Conservation (phyloP, 352 stramenopile genomes). For the Thalassiosira livingstoniorum region DNA sequence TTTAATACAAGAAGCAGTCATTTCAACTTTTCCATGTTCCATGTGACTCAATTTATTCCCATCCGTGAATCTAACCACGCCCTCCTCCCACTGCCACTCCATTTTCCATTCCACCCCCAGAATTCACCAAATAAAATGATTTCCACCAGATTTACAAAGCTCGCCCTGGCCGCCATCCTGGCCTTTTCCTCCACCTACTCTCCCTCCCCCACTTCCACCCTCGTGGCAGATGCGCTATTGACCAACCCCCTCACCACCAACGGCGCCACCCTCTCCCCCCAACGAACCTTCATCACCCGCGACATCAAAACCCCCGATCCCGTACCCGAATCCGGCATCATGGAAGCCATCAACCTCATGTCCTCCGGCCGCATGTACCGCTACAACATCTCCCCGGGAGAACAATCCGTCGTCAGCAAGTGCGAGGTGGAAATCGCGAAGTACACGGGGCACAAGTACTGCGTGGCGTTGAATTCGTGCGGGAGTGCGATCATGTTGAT, state of each 20-base stretch:
- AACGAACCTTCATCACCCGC: conserved; percentile 55
- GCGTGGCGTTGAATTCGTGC: conserved; percentile 85
- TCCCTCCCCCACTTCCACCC: conserved; percentile 24
- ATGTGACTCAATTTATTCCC: too few species aligned
- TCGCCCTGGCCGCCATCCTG: conserved; percentile 40
- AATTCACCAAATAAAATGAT: conserved; percentile 15
- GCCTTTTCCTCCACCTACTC: conserved; percentile 22
- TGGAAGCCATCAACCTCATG: conserved; percentile 75
- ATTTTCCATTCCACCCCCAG: neutral
- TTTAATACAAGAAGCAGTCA: too few species aligned
- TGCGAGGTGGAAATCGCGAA: conserved; percentile 81
- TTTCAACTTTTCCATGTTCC: too few species aligned
- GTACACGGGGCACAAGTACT: conserved; percentile 86
- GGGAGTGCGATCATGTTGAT: conserved; percentile 85
- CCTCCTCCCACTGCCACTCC: neutral
- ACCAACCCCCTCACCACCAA: conserved; percentile 48
- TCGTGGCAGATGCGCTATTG: too few species aligned
- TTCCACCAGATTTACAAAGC: conserved; percentile 34
- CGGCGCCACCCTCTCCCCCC: too few species aligned
- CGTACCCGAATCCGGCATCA: conserved; percentile 69
- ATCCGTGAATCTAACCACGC: too few species aligned
- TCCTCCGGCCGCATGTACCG: conserved; percentile 74
- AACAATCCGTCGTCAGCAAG: conserved; percentile 70
- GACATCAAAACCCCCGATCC: conserved; percentile 83
- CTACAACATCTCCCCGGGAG: conserved; percentile 75